Percentiles rank a stretch among this genome's conserved stretches.
These are phyloP conservation scores for Aspergillus leporis DNA, from an alignment of 495 filamentous ascomycete genomes.

Conservation along the genomic window DNA sequence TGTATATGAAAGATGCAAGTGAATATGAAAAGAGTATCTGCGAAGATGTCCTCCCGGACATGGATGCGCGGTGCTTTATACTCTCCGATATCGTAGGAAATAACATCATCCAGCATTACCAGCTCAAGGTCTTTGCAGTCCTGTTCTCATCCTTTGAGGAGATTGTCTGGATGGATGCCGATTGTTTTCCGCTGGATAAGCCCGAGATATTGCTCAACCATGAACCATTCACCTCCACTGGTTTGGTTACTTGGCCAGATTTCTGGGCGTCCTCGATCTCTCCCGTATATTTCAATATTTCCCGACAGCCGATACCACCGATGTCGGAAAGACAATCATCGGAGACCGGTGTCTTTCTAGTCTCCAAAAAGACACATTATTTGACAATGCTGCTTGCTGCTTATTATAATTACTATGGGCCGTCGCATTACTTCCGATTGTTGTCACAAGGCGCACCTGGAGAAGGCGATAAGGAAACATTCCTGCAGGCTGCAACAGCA, in stretches of 20 bases:
- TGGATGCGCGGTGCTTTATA: conserved; percentile 55
- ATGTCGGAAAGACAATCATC: conserved; percentile 44
- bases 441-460: conserved; percentile 57
- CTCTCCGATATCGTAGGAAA: conserved; percentile 46
- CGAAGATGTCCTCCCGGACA: conserved; percentile 46
- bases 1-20: conserved; percentile 51
- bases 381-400: conserved; percentile 54
- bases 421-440: conserved; percentile 58
- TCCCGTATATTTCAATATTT: conserved; percentile 54
- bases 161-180: conserved; percentile 63
- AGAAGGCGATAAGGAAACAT: conserved; percentile 68
- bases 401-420: conserved; percentile 66
- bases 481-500: conserved; percentile 54
- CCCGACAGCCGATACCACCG: conserved; percentile 42
- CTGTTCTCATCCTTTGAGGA: conserved; percentile 61
- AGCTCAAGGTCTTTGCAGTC: conserved; percentile 62
- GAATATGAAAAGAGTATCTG: conserved; percentile 57
- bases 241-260: conserved; percentile 63
- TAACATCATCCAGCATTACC: conserved; percentile 47
- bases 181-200: conserved; percentile 53
- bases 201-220: conserved; percentile 52
- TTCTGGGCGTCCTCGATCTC: conserved; percentile 58
- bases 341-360: conserved; percentile 59
- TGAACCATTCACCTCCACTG: conserved; percentile 52
- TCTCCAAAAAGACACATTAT: conserved; percentile 56